A percentile compares a stretch with the other conserved stretches of the same genome.
Conservation (phyloP, 2,329 filamentous ascomycete genomes). For the Xylaria polymorpha region DNA sequence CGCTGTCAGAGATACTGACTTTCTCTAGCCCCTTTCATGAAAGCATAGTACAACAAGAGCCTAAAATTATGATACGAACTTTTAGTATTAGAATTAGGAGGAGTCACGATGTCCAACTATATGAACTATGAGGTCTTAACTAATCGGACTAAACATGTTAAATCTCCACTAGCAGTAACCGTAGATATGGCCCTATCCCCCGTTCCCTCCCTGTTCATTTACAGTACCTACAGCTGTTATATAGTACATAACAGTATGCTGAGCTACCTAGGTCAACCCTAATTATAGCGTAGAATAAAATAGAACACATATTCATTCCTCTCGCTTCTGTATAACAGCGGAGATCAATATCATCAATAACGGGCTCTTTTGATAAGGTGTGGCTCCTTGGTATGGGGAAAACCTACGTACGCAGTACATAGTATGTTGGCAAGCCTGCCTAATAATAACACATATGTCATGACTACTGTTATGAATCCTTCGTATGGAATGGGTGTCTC, state of each 20-base stretch:
- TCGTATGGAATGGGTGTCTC: constrained; percentile 21
- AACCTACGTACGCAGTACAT: neutral
- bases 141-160: neutral
- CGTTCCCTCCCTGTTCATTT: neutral
- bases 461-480: constrained; percentile 19
- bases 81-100: no score
- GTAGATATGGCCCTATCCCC: neutral
- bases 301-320: neutral
- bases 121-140: neutral
- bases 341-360: constrained; percentile 29
- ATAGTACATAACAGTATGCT: neutral
- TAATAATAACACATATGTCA: constrained; percentile 18
- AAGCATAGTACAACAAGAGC: no score
- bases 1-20: no score
- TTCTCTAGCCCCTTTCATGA: no score
- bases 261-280: neutral
- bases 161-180: neutral
- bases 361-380: constrained; percentile 19
- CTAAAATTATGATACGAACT: no score
- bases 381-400: constrained; percentile 26
- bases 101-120: neutral
- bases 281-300: constrained; percentile 3
- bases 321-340: neutral
- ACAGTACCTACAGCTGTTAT: no score
- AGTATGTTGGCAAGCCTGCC: constrained; percentile 12